Evolutionary conservation across 257 asterid species (phyloP).

Genomic region (Rhazya stricta): DNA sequence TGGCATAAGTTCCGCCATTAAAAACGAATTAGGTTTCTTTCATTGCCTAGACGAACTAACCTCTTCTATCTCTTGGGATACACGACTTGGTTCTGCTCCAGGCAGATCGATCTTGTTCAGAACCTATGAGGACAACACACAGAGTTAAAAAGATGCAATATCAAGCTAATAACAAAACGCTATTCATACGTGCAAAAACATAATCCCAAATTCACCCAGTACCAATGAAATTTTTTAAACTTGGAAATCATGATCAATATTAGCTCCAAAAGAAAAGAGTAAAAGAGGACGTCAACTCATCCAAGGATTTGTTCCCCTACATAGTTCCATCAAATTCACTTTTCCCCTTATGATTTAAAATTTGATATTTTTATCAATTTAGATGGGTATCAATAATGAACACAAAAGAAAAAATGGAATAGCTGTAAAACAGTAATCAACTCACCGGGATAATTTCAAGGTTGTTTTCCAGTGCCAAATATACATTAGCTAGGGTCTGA

Average conservation of each 20-base stretch:
- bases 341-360: not conserved
- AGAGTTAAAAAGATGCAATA: not conserved
- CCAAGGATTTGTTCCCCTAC: not conserved
- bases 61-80: constrained; percentile 93
- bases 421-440: constrained; percentile 2
- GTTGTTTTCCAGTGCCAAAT: constrained; percentile 95
- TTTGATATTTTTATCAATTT: not conserved
- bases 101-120: constrained; percentile 99
- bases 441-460: constrained; percentile 97
- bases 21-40: not conserved
- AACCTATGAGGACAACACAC: constrained; percentile 50
- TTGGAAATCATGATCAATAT: not conserved
- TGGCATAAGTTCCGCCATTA: not conserved
- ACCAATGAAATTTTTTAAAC: not conserved
- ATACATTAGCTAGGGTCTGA: constrained; percentile 95
- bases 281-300: not conserved
- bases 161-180: not conserved
- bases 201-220: not conserved
- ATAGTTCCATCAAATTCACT: not conserved
- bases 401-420: not conserved
- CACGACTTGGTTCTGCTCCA: constrained; percentile 94
- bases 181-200: not conserved
- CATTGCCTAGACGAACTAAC: constrained; percentile 44
- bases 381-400: not conserved
- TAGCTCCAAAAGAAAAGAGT: not conserved